phyloP scores from a whole-genome alignment of 805 yeast species.

The Candida koratica region DNA sequence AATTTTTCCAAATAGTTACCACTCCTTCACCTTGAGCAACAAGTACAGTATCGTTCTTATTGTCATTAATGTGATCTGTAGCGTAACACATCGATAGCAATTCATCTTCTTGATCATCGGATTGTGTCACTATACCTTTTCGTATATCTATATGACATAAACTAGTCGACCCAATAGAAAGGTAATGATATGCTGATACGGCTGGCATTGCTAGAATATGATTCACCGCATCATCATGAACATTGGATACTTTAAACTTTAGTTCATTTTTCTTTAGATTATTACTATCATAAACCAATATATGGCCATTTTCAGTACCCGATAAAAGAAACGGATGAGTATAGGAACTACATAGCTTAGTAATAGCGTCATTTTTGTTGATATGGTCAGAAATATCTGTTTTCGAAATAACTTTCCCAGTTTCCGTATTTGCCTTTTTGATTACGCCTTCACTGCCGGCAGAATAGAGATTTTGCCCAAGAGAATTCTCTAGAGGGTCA shows the following conservation, averaged over 20 bases:
- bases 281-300: slow-evolving; percentile 59
- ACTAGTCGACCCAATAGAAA: slow-evolving; percentile 80
- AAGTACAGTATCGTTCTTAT: slow-evolving; percentile 58
- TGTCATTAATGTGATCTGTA: slow-evolving; percentile 42
- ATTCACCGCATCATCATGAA: slow-evolving; percentile 77
- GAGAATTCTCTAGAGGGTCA: slow-evolving; percentile 44
- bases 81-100: slow-evolving; percentile 70
- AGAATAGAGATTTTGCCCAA: slow-evolving; percentile 56
- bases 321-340: slow-evolving; percentile 49
- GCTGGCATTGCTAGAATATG: slow-evolving; percentile 67
- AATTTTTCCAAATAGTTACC: slow-evolving; percentile 79
- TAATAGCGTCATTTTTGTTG: slow-evolving; percentile 29
- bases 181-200: slow-evolving; percentile 71
- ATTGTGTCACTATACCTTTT: slow-evolving; percentile 58
- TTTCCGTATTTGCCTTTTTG: slow-evolving; percentile 64
- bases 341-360: slow-evolving; percentile 44
- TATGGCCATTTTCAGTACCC: slow-evolving; percentile 68
- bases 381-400: slow-evolving; percentile 23
- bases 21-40: slow-evolving; percentile 93
- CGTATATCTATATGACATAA: slow-evolving; percentile 75
- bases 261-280: slow-evolving; percentile 38
- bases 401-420: slow-evolving; percentile 74
- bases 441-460: slow-evolving; percentile 78
- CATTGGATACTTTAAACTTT: slow-evolving; percentile 46
- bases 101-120: slow-evolving; percentile 94